Percentiles rank a stretch among this genome's conserved stretches.
These are phyloP conservation scores for Syzygium aqueum DNA, from an alignment of 345 rosid species.

Conservation along the genomic window DNA sequence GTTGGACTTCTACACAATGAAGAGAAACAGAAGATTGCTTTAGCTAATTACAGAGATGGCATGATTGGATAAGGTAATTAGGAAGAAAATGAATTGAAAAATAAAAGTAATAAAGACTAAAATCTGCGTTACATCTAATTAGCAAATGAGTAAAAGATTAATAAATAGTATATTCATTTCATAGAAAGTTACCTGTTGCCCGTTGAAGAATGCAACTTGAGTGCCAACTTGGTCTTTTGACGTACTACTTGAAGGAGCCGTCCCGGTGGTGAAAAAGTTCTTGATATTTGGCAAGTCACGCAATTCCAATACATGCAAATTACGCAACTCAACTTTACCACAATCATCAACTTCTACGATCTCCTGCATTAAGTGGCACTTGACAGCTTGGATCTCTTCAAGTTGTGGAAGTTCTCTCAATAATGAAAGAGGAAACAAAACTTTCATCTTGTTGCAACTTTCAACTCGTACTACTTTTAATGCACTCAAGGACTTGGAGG, in stretches of 20 bases:
- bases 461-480: fast-evolving
- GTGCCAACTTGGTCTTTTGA: background rate
- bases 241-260: background rate
- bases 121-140: fast-evolving
- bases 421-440: background rate
- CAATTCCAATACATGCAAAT: background rate
- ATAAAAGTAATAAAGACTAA: fast-evolving
- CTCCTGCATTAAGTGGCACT: background rate
- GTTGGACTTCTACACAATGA: background rate
- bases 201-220: background rate
- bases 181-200: background rate
- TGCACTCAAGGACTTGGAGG: background rate
- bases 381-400: fast-evolving
- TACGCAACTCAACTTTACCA: background rate
- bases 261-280: fast-evolving
- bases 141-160: too few species aligned
- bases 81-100: background rate
- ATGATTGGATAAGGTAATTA: background rate
- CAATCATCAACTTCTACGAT: background rate
- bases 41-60: background rate
- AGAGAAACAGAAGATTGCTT: too few species aligned
- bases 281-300: background rate
- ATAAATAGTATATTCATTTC: fast-evolving
- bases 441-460: background rate
- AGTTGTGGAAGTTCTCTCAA: background rate